Base-by-base conservation (phyloP, 805 yeast species). In the Suhomyces tanzawaensis region DNA sequence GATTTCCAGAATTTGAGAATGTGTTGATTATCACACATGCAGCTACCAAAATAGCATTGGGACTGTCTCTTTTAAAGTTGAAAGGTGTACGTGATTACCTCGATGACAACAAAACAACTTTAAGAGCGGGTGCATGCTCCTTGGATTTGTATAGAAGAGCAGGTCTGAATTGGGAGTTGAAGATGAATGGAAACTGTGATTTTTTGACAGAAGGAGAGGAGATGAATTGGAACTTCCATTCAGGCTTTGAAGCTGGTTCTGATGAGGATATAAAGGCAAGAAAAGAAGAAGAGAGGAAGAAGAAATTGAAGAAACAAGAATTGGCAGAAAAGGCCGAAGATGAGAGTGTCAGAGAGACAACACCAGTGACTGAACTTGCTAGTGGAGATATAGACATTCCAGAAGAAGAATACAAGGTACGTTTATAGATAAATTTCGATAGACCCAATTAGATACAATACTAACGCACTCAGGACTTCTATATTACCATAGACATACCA, bases 1-100 rank as follows among this genome's bases (percentile, higher is more conserved):
- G 71, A 42, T 74, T 64, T 50, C 95, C 95, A 0, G 64, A 78
- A 2, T 66, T 79, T 22, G 77, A 80, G 25, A 69, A 79, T 0
- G 66, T 93, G 6, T 51, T 93, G 16, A 64, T 91, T n/a, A 81
- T 87, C 19, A 81, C 95, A 3, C 98, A 93, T 62, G 99, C 98
- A 1, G 97, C 98, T 3, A 76, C 95, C 4, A 87, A 88, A 58
- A 87, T 89, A 43, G 90, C 95, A 0, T 64, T 91, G 13, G 96
- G 96, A 3, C 77, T 87, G 78, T 74, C 85, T 1, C 65, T 91
- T 12, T 53, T 84, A 51, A 79, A 79, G 0, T 74, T 72, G 39
- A 36, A 55, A 0, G 65, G 68, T 28, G 77, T 77, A 15, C 71
- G 76, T 30, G 85, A 79, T 19, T 61, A 70, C 17, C 52, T 84